phyloP scores from a whole-genome alignment of 495 filamentous ascomycete species.

The Immersiella caudata region DNA sequence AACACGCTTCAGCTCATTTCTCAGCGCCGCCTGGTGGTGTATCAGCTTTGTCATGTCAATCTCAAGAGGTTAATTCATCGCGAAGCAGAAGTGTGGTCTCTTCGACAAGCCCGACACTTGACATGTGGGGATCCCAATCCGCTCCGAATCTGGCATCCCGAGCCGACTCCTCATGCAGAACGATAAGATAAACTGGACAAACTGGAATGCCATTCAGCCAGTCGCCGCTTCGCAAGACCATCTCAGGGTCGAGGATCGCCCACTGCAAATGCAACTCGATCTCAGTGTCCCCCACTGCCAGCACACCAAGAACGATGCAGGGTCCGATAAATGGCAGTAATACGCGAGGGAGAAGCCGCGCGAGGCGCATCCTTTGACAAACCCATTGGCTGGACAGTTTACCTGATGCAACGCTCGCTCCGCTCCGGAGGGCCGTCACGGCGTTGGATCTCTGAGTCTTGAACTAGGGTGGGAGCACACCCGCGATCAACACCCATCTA shows the following conservation, averaged over 20 bases:
- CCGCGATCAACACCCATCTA: background rate
- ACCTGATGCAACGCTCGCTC: background rate
- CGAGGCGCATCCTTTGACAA: background rate
- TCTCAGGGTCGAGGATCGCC: background rate
- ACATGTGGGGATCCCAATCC: background rate
- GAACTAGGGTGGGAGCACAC: background rate
- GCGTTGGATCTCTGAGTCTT: background rate
- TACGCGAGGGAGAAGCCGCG: slow-evolving; percentile 1
- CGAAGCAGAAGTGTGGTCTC: background rate
- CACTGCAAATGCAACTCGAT: slow-evolving; percentile 1
- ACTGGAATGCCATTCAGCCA: background rate
- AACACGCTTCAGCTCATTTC: no score
- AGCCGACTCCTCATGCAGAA: background rate
- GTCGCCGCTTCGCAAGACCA: background rate
- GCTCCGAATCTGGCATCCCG: slow-evolving; percentile 8
- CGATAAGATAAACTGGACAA: slow-evolving; percentile 14
- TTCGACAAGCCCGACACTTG: background rate
- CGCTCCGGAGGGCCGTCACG: background rate
- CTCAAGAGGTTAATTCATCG: no score
- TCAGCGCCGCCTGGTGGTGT: no score
- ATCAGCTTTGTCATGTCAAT: no score
- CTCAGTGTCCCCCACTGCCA: slow-evolving; percentile 10
- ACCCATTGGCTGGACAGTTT: background rate
- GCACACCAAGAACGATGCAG: background rate
- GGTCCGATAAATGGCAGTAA: slow-evolving; percentile 9